A percentile compares a stretch with the other conserved stretches of the same genome.
Conservation (phyloP, 2,329 filamentous ascomycete species). For the Aspergillus versicolor region DNA sequence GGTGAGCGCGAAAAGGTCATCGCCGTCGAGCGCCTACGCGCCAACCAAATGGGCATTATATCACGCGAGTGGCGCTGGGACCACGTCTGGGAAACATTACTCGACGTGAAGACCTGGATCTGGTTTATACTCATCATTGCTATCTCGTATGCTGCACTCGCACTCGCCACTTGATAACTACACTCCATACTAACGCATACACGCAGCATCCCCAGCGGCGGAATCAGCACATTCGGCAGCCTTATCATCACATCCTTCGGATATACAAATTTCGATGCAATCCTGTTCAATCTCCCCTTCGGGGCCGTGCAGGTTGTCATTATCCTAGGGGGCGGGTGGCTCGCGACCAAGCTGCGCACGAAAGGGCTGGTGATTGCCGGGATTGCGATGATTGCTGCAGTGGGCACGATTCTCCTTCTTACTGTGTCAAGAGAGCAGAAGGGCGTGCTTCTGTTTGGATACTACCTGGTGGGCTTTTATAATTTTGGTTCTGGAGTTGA, state of each 20-base stretch:
- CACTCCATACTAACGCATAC: too few relatives aligned
- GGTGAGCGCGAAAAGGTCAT: slow-evolving; percentile 53
- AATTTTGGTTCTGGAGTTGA: too few relatives aligned
- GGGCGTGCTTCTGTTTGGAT: slow-evolving; percentile 51
- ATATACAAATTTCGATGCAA: slow-evolving; percentile 39
- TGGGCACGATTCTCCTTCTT: slow-evolving; percentile 51
- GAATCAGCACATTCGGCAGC: slow-evolving; percentile 40
- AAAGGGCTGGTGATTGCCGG: slow-evolving; percentile 47
- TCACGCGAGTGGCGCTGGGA: slow-evolving; percentile 53
- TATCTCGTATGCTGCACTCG: slow-evolving; percentile 20
- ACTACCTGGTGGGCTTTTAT: slow-evolving; percentile 45
- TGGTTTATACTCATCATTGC: slow-evolving; percentile 30
- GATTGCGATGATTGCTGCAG: slow-evolving; percentile 38
- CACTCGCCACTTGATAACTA: too few relatives aligned
- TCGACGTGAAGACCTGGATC: slow-evolving; percentile 39
- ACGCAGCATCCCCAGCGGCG: slow-evolving; percentile 38
- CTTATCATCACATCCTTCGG: slow-evolving; percentile 46
- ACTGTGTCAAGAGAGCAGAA: slow-evolving; percentile 49
- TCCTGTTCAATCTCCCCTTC: slow-evolving; percentile 45
- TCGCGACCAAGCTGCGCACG: slow-evolving; percentile 43
- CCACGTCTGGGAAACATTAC: slow-evolving; percentile 42
- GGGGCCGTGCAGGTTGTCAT: slow-evolving; percentile 39
- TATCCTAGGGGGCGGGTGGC: slow-evolving; percentile 37
- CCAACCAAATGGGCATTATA: slow-evolving; percentile 57
- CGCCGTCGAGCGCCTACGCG: slow-evolving; percentile 54